Conservation (phyloP, 768 basidiomycete genomes). For the Leccinum variicolor region DNA sequence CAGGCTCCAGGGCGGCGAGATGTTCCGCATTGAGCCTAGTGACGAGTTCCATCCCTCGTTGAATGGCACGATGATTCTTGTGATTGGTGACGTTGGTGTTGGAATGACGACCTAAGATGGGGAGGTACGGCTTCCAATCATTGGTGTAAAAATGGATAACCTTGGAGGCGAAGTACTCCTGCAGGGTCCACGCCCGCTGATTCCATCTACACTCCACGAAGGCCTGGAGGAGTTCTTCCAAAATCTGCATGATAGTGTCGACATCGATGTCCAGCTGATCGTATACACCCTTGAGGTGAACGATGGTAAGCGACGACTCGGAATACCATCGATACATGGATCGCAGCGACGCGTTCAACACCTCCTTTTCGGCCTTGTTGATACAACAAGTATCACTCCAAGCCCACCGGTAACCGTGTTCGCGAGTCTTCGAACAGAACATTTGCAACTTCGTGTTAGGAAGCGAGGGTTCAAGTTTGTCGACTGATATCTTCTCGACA, state of each 20-base stretch:
- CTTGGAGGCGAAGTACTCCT: conserved; percentile 24
- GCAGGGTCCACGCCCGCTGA: conserved; percentile 23
- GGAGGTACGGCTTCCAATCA: conserved; percentile 25
- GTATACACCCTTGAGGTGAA: conserved; percentile 18
- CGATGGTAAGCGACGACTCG: conserved; percentile 21
- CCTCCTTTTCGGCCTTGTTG: not conserved
- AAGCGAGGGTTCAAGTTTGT: conserved; percentile 6
- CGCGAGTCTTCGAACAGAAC: conserved; percentile 14
- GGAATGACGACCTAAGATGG: not conserved
- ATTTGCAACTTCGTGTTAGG: conserved; percentile 11
- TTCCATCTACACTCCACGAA: conserved; percentile 15
- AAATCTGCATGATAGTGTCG: too few species aligned
- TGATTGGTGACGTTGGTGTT: conserved; percentile 9
- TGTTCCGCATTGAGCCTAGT: conserved; percentile 7
- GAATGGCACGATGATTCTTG: conserved; percentile 16
- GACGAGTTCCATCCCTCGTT: conserved; percentile 18
- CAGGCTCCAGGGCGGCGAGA: conserved; percentile 12
- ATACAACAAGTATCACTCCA: conserved; percentile 13
- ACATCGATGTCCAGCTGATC: too few species aligned
- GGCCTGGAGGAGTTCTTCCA: too few species aligned
- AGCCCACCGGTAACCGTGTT: conserved; percentile 18
- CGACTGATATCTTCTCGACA: conserved; percentile 9
- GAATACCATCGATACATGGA: conserved; percentile 31
- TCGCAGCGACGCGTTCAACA: conserved; percentile 19
- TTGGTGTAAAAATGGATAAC: conserved; percentile 20